phyloP scores from a whole-genome alignment of 1,284 basidiomycete genomes.

The Phylloporus sp. region DNA sequence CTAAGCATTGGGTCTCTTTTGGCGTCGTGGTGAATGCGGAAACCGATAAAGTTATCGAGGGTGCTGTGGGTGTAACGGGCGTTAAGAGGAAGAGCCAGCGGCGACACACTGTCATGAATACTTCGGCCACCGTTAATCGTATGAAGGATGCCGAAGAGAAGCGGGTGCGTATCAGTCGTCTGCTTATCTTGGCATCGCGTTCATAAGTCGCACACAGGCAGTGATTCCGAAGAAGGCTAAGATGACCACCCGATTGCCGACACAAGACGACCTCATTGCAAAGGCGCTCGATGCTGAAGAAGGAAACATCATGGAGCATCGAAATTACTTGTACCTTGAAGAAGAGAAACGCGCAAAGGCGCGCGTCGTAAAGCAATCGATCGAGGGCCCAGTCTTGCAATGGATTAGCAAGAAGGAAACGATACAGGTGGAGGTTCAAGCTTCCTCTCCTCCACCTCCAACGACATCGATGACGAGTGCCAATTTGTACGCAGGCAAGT shows the following conservation, averaged over 20 bases:
- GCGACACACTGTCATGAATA: conserved; percentile 70
- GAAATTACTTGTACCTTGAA: conserved; percentile 79
- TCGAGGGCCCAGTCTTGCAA: conserved; percentile 76
- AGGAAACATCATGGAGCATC: conserved; percentile 80
- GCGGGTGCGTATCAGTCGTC: conserved; percentile 51
- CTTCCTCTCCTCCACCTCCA: conserved; percentile 20
- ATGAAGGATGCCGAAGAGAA: conserved; percentile 69
- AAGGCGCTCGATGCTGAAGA: conserved; percentile 87
- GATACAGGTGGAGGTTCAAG: conserved; percentile 40
- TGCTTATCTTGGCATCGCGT: background rate
- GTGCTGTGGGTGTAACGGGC: conserved; percentile 21
- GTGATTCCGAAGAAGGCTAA: conserved; percentile 68
- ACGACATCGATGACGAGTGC: conserved; percentile 4
- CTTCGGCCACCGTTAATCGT: conserved; percentile 66
- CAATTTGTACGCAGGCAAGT: conserved; percentile 29
- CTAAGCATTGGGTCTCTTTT: conserved; percentile 61
- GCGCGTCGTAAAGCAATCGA: conserved; percentile 62
- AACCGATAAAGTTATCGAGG: conserved; percentile 60
- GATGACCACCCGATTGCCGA: conserved; percentile 57
- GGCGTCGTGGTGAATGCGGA: conserved; percentile 62
- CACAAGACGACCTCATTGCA: conserved; percentile 83
- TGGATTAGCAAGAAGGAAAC: conserved; percentile 77
- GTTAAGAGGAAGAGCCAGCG: conserved; percentile 70
- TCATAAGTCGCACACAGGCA: conserved; percentile 50
- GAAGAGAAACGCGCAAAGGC: conserved; percentile 82